Base-by-base conservation (phyloP, 2,329 filamentous ascomycete species). In the Coniochaeta prunicola region DNA sequence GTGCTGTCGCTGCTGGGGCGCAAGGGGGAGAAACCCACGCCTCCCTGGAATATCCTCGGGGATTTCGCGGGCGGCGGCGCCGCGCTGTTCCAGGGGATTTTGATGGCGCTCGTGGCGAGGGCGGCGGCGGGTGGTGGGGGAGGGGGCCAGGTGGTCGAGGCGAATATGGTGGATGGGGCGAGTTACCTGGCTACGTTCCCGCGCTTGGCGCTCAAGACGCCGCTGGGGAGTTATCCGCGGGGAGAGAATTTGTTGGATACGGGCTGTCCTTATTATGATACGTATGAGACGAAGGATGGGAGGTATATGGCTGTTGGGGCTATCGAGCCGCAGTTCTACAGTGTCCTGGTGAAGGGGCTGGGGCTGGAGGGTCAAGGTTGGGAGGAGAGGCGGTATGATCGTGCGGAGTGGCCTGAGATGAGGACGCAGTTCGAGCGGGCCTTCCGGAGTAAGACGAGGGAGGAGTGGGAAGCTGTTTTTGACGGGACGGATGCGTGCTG, bases 91-190 rank as follows among this genome's bases (percentile, higher is more conserved):
- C 78, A 92, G 60, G 93, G 92, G 0, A 85, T 97, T 4, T 72
- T 97, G 58, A 77, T 97, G 21, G 93, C 94, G 0, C 73, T 97
- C 60, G 67, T 96, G 10, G 80, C 85, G 15, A 78, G 91, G 34
- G 76, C 80, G 55, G 75, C 73, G 48, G 86, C 79, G 0, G 91
- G 91, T 0, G 76, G 75, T 1, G 93, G 79, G 0, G 91, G 91
- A 0, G 76, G 75, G 2, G 93, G 93, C 0, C 93, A 97, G 74
- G 87, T 97, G 13, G 92, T 97, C 9, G 91, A 97, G 75, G 91
- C 90, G 17, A 97, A 96, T 72, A 97, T 97, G 93, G 93, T 97
- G 13, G 93, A 97, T 74, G 93, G 93, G 9, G 84, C 83, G 24
- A 83, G 86, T 36, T 93, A 93, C 71, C 76, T 97, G 28, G 87